phyloP scores from a whole-genome alignment of 768 basidiomycete species.

The Rhodotorula graminis region DNA sequence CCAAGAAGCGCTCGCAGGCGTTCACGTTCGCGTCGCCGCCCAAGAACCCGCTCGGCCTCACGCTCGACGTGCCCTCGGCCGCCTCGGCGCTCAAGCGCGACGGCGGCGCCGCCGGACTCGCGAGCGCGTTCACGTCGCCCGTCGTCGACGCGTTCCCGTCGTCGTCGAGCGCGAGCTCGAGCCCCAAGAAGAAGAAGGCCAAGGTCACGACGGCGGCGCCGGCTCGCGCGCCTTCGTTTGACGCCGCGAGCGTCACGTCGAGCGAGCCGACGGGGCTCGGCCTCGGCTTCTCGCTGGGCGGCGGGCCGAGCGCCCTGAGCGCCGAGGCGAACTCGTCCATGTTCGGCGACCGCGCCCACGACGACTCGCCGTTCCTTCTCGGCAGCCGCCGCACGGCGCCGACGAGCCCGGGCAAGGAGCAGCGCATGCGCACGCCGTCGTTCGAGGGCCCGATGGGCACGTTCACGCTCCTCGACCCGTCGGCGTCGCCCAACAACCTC shows the following conservation, averaged over 20 bases:
- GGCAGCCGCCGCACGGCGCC: not conserved
- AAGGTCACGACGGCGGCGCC: not conserved
- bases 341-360: not conserved
- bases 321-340: not conserved
- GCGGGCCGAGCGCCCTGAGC: not conserved
- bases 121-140: conserved; percentile 26
- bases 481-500: not conserved
- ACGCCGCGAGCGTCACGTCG: not conserved
- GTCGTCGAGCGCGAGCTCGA: not conserved
- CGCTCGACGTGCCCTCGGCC: conserved; percentile 3
- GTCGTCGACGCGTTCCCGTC: conserved; percentile 23
- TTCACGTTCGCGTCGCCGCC: not conserved
- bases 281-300: conserved; percentile 3
- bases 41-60: not conserved
- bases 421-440: not conserved
- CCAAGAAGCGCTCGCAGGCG: not conserved
- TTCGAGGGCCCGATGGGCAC: not conserved
- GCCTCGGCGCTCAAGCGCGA: not conserved
- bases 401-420: not conserved
- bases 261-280: not conserved
- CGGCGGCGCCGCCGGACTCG: conserved; percentile 12
- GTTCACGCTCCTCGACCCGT: conserved; percentile 13
- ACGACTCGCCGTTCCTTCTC: not conserved
- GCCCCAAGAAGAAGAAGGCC: conserved; percentile 27
- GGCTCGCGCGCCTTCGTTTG: not conserved